Conservation (phyloP, 2,329 filamentous ascomycete species). For the Talaromyces funiculosus region DNA sequence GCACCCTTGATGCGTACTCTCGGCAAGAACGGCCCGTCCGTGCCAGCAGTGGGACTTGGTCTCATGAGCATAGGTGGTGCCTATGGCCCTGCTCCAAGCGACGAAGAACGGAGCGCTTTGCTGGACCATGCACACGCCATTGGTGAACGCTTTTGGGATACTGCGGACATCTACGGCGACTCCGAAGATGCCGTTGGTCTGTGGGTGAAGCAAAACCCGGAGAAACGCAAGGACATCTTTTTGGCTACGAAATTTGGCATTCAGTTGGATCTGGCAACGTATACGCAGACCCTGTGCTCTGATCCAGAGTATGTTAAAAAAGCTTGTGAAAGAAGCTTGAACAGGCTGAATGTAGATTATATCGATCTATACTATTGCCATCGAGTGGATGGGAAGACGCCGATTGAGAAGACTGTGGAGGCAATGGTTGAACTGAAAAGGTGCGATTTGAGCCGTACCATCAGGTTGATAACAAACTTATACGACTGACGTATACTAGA, state of each 20-base stretch:
- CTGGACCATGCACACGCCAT: slow-evolving; percentile 11
- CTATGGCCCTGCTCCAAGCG: slow-evolving; percentile 12
- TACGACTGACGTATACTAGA: slow-evolving; percentile 12
- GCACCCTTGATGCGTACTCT: not conserved
- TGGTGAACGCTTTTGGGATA: slow-evolving; percentile 14
- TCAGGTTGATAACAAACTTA: too few species aligned
- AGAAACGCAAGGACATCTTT: slow-evolving; percentile 13
- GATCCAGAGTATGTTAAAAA: slow-evolving; percentile 14
- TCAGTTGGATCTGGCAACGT: not conserved
- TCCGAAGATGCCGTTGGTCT: slow-evolving; percentile 7
- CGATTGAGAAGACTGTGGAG: slow-evolving; percentile 38
- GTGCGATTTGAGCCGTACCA: not conserved
- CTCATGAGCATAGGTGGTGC: slow-evolving; percentile 11
- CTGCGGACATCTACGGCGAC: slow-evolving; percentile 9
- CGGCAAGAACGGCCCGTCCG: not conserved
- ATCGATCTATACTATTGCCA: slow-evolving; percentile 46
- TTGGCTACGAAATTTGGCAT: slow-evolving; percentile 15
- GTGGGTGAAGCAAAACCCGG: slow-evolving; percentile 2
- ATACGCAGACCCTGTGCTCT: not conserved
- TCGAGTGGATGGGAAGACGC: slow-evolving; percentile 46
- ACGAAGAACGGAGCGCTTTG: slow-evolving; percentile 11
- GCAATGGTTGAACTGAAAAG: slow-evolving; percentile 21
- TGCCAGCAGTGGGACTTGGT: slow-evolving; percentile 6
- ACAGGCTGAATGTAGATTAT: slow-evolving; percentile 3
- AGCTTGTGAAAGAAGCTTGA: slow-evolving; percentile 9